A percentile compares a stretch with the other conserved stretches of the same genome.
These are phyloP conservation scores for Scytalidium lignicola DNA, from an alignment of 2,329 filamentous ascomycete genomes.

Conservation along the genomic window DNA sequence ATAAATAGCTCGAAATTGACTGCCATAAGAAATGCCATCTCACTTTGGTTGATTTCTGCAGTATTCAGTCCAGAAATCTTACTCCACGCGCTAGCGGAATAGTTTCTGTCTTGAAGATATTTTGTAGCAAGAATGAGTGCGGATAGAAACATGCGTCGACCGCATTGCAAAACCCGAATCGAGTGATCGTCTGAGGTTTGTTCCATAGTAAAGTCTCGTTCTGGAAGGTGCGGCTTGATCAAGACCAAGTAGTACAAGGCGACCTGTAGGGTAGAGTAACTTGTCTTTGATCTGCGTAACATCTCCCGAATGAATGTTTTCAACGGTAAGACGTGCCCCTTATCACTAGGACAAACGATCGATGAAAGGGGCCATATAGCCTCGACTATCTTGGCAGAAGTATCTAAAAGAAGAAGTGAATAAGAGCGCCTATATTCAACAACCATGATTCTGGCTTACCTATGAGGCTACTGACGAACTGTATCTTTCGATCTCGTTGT, in stretches of 20 bases:
- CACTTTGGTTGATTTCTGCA: constrained; percentile 88
- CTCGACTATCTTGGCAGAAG: constrained; percentile 89
- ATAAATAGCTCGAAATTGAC: constrained; percentile 93
- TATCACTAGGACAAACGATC: constrained; percentile 65
- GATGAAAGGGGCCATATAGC: constrained; percentile 90
- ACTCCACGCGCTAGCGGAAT: constrained; percentile 91
- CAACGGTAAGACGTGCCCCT: constrained; percentile 70
- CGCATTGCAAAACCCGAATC: constrained; percentile 79
- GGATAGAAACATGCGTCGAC: constrained; percentile 89
- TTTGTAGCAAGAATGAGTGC: constrained; percentile 91
- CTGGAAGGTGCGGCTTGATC: constrained; percentile 80
- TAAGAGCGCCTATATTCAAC: constrained; percentile 13
- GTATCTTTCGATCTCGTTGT: constrained; percentile 82
- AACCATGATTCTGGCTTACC: constrained; percentile 60
- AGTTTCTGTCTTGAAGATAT: constrained; percentile 92
- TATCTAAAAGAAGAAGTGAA: constrained; percentile 56
- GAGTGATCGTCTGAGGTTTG: constrained; percentile 65
- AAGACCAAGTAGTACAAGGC: constrained; percentile 89
- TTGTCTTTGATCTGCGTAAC: constrained; percentile 82
- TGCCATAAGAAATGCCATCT: constrained; percentile 79
- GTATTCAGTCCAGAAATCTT: constrained; percentile 92
- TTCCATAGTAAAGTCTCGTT: constrained; percentile 75
- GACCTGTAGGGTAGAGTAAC: constrained; percentile 91
- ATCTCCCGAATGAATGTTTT: constrained; percentile 95
- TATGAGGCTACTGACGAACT: constrained; percentile 90